A percentile compares a stretch with the other conserved stretches of the same genome.
Evolutionary conservation across 768 basidiomycete genomes (phyloP).

Genomic region (Dioszegia hungarica): DNA sequence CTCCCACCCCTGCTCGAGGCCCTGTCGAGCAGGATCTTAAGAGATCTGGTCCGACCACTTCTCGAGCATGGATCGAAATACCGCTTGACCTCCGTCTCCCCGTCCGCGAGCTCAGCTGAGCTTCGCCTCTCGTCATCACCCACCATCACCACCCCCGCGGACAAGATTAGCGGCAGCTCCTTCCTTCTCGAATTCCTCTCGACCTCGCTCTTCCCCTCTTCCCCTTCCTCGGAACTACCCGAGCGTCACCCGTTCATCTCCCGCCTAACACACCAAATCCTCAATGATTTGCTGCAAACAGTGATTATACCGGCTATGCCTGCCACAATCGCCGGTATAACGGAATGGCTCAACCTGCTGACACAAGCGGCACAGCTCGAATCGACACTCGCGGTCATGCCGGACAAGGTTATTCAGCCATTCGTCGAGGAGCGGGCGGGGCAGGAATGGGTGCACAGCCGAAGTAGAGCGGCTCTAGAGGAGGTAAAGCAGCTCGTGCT

Average conservation of each 20-base stretch:
- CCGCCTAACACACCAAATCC: slow-evolving; percentile 61
- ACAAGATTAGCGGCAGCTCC: slow-evolving; percentile 59
- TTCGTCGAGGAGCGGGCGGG: slow-evolving; percentile 65
- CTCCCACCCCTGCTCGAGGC: slow-evolving; percentile 14
- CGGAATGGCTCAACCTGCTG: slow-evolving; percentile 60
- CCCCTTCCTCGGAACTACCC: slow-evolving; percentile 54
- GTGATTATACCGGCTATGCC: slow-evolving; percentile 70
- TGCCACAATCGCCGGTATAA: slow-evolving; percentile 58
- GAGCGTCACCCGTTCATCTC: slow-evolving; percentile 53
- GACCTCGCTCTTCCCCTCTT: slow-evolving; percentile 56
- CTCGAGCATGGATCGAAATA: neutral
- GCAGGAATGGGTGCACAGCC: slow-evolving; percentile 71
- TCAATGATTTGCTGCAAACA: slow-evolving; percentile 54
- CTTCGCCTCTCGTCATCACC: neutral
- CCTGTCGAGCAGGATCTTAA: slow-evolving; percentile 25
- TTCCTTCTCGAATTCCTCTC: slow-evolving; percentile 62
- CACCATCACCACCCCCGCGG: neutral
- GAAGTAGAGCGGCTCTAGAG: slow-evolving; percentile 65
- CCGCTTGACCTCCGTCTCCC: neutral
- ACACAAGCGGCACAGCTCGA: slow-evolving; percentile 65
- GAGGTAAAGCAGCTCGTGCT: slow-evolving; percentile 59
- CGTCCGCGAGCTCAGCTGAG: neutral
- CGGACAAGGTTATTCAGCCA: slow-evolving; percentile 54
- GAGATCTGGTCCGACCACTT: slow-evolving; percentile 35
- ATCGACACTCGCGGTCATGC: slow-evolving; percentile 30